Base-by-base conservation (phyloP, 306 rosid genomes). In the Fragaria ananassa region DNA sequence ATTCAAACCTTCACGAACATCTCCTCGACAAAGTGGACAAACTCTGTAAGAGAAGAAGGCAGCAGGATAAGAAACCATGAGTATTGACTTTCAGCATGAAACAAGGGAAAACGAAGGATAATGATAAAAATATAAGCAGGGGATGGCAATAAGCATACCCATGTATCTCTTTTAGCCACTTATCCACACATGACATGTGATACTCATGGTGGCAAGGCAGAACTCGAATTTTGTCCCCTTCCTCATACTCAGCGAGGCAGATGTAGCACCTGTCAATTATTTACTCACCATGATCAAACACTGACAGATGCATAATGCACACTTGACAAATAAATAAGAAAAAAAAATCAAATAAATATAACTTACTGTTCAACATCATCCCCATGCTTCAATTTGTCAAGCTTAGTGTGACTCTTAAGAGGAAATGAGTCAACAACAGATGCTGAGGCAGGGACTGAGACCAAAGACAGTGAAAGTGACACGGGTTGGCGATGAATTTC, bases 161-260 rank as follows among this genome's bases (percentile, higher is more conserved):
- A 18, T 96, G 98, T 74, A 96, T 92, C 90, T 96, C 99, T 79
- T 89, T 96, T 18, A 96, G 95, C 99, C 99, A 96, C 88, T 96
- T 96, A 58, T 96, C 99, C 4, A 96, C 93, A 45, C 99, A 92
- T 1, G 81, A 76, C 96, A 89, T 89, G 78, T 96, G 99, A 80
- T 91, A 96, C 75, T 96, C 99, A 41, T 96, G 98, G 56, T 72
- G 79, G 86, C 99, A 96, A 45, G 99, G 99, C 79, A 96, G 98
- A 78, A 92, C 93, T 76, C 99, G 87, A 50, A 96, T 89, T 76
- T 88, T 88, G 82, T 96, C 99, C 39, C 96, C 98, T 58, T 92
- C 98, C 76, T 96, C 99, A 12, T 96, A 96, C 80, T 96, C 99
- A 45, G 93, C 93, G 63, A 96, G 84, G 88, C 99, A 96, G 85